Percentiles rank a stretch among this genome's conserved stretches.
These are phyloP conservation scores for Pugionium dolabratum DNA, from an alignment of 345 rosid species.

Conservation along the genomic window DNA sequence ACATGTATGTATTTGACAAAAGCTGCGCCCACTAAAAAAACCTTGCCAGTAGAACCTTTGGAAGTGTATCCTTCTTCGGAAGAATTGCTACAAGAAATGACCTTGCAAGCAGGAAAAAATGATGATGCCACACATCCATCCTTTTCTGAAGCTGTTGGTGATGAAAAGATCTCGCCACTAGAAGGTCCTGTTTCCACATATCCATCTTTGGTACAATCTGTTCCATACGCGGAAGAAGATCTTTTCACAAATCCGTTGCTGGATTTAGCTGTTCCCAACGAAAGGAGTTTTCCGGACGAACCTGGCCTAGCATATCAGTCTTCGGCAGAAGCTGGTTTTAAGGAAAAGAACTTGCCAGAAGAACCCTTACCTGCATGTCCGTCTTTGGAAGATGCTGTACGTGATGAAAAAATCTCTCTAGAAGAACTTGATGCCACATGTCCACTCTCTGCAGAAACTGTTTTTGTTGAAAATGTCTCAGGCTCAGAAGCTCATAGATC, in stretches of 20 bases:
- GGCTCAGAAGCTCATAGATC: constrained; percentile 15
- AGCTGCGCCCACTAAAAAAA: neutral
- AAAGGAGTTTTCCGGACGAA: constrained; percentile 12
- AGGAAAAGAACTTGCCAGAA: constrained; percentile 26
- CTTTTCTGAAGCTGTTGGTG: constrained; percentile 19
- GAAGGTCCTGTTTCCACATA: constrained; percentile 20
- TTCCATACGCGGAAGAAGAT: constrained; percentile 15
- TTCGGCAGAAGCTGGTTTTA: neutral
- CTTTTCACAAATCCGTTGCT: constrained; percentile 23
- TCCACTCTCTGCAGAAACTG: constrained; percentile 16
- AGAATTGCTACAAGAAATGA: constrained; percentile 9
- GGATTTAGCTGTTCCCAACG: constrained; percentile 12
- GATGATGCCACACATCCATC: constrained; percentile 16
- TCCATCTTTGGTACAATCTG: constrained; percentile 23
- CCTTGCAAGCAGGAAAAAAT: constrained; percentile 1
- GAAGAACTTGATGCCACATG: constrained; percentile 19
- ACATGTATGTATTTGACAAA: constrained; percentile 24
- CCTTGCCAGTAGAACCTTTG: constrained; percentile 1
- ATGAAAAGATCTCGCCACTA: constrained; percentile 16
- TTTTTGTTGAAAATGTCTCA: constrained; percentile 11
- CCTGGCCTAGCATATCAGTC: constrained; percentile 2
- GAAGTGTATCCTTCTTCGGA: constrained; percentile 22
- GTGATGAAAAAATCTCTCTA: constrained; percentile 14
- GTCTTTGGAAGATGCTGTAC: constrained; percentile 23
- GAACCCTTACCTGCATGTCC: constrained; percentile 25